Base-by-base conservation (phyloP, 2,329 filamentous ascomycete species). In the Monosporascus ibericus region DNA sequence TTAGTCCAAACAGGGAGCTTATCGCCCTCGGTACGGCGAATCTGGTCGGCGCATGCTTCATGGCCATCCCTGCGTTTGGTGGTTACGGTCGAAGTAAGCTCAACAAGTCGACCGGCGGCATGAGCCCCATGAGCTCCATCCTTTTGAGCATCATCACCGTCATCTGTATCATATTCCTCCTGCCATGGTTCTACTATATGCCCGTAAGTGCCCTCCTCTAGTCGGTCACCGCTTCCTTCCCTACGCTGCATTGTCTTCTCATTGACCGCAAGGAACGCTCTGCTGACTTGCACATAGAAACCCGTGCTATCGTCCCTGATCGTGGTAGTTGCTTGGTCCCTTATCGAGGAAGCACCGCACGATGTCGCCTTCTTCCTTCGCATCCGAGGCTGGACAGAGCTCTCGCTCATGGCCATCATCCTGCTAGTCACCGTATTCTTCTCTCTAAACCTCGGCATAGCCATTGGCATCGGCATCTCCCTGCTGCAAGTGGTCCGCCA, bases 31-130 rank as follows among this genome's bases (percentile, higher is more conserved):
- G 94, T 1, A 80, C 90, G 6, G 91, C 92, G 14, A 99, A 99
- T 69, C 74, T 97, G n/a, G 74, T 95, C 3, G 92, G 92, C 8
- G 88, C 90, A 2, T 88, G 91, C 64, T 97, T 97, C 72, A 91
- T 92, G 85, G 86, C 90, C 20, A 77, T 99, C 22, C 94, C 94
- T 6, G 89, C 90, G 0, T 99, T 99, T 75, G 94, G 94, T 18
- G 94, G 94, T 8, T 99, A 99, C 66, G 94, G 92, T 9, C 80
- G 94, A 66, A 96, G 91, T 71, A 97, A 97, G 70, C 88, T 99
- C 60, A 97, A 96, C 72, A 86, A 86, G 58, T 88, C 88, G 48
- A 97, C 94, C 1, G 94, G 94, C 37, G 92, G 90, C 30, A 89
- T 86, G 68, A 96, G 89, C 2, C 92, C 92, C 0, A 95, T 97